Base-by-base conservation (phyloP, 495 filamentous ascomycete species). In the Paragyromitra xinjiangensis region DNA sequence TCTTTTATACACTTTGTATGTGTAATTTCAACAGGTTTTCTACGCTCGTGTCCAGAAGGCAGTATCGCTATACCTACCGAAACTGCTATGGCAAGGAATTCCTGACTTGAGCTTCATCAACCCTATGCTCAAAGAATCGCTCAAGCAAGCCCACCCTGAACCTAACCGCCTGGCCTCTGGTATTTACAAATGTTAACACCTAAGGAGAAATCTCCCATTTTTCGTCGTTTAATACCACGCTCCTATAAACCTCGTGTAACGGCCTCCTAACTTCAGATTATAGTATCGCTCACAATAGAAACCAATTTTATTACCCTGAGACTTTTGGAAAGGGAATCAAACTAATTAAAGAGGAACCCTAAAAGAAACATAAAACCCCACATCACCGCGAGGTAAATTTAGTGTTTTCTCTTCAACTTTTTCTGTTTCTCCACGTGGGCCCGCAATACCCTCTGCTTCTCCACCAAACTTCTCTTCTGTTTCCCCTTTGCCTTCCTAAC, bases 401-500 rank as follows among this genome's bases (percentile, higher is more conserved):
- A 77, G 24, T 77, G 69, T 79, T 92, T 91, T 84, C 90, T 90
- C 39, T 94, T 95, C 55, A 94, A 93, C 66, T 90, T 90, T 86
- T 95, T 97, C 80, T 88, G 87, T 81, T 94, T 88, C 53, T 96
- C 92, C 53, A 92, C 86, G 84, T 98, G 94, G 62, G 89, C 92
- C 84, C 88, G 93, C 78, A 99, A 80, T 64, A 92, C 87, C 83
- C 90, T 92, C 77, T 89, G 88, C 56, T 90, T 93, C 81, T 97
- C 91, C 51, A 91, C 88, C 82, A 99, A 86, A 89, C 93, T 97
- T 80, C 93, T 87, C 90, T 97, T 98, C 82, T 92, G 90, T 87
- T 98, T 98, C 61, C 86, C 88, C 85, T 93, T 93, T 2, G 95
- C 95, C 87, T 98, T 98, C 61, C 94, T 93, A 48, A 98, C 84